These are phyloP conservation scores for Dendrothele bispora DNA, from an alignment of 768 basidiomycete genomes.

Conservation along the genomic window DNA sequence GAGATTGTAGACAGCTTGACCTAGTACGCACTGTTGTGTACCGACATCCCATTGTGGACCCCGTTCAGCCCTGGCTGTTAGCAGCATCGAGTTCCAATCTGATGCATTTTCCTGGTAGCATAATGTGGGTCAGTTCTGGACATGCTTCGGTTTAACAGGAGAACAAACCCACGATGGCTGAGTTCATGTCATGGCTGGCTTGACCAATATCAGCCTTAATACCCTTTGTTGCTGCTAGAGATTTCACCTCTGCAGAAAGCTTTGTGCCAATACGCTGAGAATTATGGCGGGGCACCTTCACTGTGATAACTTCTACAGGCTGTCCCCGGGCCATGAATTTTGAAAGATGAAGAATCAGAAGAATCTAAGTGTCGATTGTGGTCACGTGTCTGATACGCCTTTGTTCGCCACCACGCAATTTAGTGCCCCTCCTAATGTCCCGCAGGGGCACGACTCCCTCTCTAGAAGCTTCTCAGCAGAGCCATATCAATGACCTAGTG, in stretches of 20 bases:
- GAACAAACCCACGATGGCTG: constrained; percentile 59
- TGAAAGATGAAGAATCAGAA: not conserved
- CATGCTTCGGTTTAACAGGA: not conserved
- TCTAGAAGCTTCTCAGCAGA: constrained; percentile 57
- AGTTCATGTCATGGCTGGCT: constrained; percentile 61
- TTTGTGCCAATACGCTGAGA: constrained; percentile 70
- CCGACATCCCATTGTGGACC: constrained; percentile 89
- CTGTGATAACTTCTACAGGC: constrained; percentile 53
- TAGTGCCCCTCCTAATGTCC: constrained; percentile 11
- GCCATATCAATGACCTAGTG: constrained; percentile 74
- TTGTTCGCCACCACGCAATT: no score
- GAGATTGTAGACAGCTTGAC: not conserved
- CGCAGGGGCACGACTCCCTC: constrained; percentile 21
- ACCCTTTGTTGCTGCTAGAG: constrained; percentile 48
- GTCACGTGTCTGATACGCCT: constrained; percentile 11
- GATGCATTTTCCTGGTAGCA: constrained; percentile 66
- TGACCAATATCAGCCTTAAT: constrained; percentile 60
- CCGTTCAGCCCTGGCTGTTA: constrained; percentile 75
- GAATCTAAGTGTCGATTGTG: constrained; percentile 6
- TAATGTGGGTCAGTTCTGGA: no score
- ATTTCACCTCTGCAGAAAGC: constrained; percentile 57
- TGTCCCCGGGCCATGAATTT: constrained; percentile 59
- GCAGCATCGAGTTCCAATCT: constrained; percentile 82
- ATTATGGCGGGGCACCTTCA: constrained; percentile 74
- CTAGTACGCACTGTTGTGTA: constrained; percentile 82